These are phyloP conservation scores for Aquilaria agallochum DNA, from an alignment of 441 rosid genomes.

Conservation along the genomic window DNA sequence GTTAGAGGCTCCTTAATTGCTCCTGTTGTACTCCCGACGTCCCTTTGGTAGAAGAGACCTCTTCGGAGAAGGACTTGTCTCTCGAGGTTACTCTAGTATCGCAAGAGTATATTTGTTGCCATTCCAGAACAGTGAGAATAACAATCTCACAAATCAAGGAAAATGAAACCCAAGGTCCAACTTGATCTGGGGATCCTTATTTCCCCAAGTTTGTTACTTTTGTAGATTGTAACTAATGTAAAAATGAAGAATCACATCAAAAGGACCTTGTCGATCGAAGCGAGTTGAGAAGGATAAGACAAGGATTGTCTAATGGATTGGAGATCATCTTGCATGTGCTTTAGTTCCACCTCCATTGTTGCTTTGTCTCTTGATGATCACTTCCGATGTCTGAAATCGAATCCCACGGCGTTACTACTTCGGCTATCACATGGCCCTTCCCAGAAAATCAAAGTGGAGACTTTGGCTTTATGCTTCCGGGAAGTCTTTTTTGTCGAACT, in stretches of 20 bases:
- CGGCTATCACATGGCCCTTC: too few species aligned
- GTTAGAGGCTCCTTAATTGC: too few species aligned
- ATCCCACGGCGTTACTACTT: background rate
- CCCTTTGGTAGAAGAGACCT: too few species aligned
- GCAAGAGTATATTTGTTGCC: too few species aligned
- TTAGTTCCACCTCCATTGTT: conserved; percentile 72
- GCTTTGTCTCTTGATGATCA: conserved; percentile 7
- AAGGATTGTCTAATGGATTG: conserved; percentile 47
- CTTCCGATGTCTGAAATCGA: conserved; percentile 5
- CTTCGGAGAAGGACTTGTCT: too few species aligned
- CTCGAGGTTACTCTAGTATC: too few species aligned
- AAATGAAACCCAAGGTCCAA: conserved; percentile 5
- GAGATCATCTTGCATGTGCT: conserved; percentile 58
- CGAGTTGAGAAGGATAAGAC: conserved; percentile 43
- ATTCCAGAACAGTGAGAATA: background rate
- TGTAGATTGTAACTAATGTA: background rate
- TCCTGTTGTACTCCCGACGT: too few species aligned
- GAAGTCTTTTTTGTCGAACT: too few species aligned
- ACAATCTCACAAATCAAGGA: conserved; percentile 1
- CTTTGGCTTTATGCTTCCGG: too few species aligned
- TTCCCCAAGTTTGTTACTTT: background rate
- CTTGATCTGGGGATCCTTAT: conserved; percentile 1
- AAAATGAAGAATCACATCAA: conserved; percentile 7
- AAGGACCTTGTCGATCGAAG: conserved; percentile 56
- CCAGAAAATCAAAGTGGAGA: too few species aligned